Evolutionary conservation across 2,329 filamentous ascomycete species (phyloP).

Genomic region (Hypoxylon sp.): DNA sequence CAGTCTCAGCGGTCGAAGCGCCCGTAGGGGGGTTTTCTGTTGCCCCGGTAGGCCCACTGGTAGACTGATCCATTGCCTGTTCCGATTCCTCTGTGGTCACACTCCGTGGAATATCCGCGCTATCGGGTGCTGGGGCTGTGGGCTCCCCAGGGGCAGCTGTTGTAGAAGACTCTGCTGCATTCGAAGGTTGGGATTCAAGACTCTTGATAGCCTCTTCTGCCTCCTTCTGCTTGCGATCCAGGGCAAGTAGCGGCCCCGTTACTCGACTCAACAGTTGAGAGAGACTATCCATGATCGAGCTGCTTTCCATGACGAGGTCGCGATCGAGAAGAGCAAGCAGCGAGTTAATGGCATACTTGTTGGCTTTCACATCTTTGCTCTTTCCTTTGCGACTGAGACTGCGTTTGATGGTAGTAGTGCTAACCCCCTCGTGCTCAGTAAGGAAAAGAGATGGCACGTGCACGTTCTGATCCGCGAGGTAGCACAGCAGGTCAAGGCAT

Average conservation of each 20-base stretch:
- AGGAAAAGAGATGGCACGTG: slow-evolving; percentile 93
- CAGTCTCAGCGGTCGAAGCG: slow-evolving; percentile 50
- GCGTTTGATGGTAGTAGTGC: slow-evolving; percentile 80
- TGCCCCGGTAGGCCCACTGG: slow-evolving; percentile 37
- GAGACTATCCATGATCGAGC: slow-evolving; percentile 94
- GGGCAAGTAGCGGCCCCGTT: slow-evolving; percentile 83
- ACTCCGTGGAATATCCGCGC: slow-evolving; percentile 26
- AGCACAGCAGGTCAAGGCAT: slow-evolving; percentile 86
- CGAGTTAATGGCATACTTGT: slow-evolving; percentile 92
- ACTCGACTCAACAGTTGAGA: slow-evolving; percentile 89
- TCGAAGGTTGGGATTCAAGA: slow-evolving; percentile 50
- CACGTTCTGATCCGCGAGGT: slow-evolving; percentile 84
- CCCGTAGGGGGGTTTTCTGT: slow-evolving; percentile 46
- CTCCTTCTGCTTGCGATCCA: slow-evolving; percentile 75
- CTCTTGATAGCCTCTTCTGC: slow-evolving; percentile 55
- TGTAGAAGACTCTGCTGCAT: slow-evolving; percentile 38
- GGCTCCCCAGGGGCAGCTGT: slow-evolving; percentile 35
- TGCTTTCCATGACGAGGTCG: slow-evolving; percentile 96
- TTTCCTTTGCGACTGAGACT: slow-evolving; percentile 87
- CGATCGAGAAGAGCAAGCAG: slow-evolving; percentile 89
- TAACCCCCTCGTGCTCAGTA: slow-evolving; percentile 86
- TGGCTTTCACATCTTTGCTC: slow-evolving; percentile 83
- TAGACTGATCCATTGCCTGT: slow-evolving; percentile 38
- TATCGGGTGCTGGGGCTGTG: slow-evolving; percentile 30
- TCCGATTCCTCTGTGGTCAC: slow-evolving; percentile 41